A percentile compares a stretch with the other conserved stretches of the same genome.
Conservation (phyloP, 2,329 filamentous ascomycete species). For the Fusarium concolor region DNA sequence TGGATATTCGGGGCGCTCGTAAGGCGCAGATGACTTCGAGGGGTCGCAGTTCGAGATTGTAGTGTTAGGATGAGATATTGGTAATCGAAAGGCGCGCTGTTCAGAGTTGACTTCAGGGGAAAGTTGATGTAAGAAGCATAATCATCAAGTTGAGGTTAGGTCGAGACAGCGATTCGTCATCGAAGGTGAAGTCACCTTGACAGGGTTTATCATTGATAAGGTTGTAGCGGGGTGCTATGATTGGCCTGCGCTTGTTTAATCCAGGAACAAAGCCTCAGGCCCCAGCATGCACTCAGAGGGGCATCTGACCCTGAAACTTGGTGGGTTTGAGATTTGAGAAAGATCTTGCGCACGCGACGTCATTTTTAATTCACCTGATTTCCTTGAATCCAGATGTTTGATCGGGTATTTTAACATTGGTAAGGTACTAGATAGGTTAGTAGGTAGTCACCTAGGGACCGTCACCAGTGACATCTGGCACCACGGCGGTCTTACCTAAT, state of each 20-base stretch:
- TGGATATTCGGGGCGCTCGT: conserved; percentile 18
- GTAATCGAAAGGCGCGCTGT: conserved; percentile 23
- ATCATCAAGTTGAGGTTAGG: conserved; percentile 22
- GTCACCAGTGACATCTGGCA: too few relatives aligned
- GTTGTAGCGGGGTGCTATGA: conserved; percentile 30
- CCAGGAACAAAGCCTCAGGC: conserved; percentile 40
- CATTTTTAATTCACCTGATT: conserved; percentile 18
- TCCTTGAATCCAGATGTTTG: background rate
- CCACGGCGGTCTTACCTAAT: too few relatives aligned
- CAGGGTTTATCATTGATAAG: conserved; percentile 44
- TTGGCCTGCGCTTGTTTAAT: conserved; percentile 27
- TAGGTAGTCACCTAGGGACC: too few relatives aligned
- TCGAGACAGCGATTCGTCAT: conserved; percentile 47
- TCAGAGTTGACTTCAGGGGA: background rate
- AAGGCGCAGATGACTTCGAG: conserved; percentile 8
- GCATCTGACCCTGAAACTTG: conserved; percentile 26
- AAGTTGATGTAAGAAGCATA: conserved; percentile 29
- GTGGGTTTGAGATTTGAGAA: conserved; percentile 15
- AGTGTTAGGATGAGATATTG: background rate
- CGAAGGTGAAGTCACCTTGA: conserved; percentile 35
- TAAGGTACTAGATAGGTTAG: too few relatives aligned
- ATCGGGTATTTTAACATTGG: too few relatives aligned
- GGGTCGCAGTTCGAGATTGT: background rate
- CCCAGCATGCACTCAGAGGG: conserved; percentile 11
- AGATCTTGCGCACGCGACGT: conserved; percentile 15